These are phyloP conservation scores for Rhizopogon sp. DNA, from an alignment of 768 basidiomycete genomes.

Conservation along the genomic window DNA sequence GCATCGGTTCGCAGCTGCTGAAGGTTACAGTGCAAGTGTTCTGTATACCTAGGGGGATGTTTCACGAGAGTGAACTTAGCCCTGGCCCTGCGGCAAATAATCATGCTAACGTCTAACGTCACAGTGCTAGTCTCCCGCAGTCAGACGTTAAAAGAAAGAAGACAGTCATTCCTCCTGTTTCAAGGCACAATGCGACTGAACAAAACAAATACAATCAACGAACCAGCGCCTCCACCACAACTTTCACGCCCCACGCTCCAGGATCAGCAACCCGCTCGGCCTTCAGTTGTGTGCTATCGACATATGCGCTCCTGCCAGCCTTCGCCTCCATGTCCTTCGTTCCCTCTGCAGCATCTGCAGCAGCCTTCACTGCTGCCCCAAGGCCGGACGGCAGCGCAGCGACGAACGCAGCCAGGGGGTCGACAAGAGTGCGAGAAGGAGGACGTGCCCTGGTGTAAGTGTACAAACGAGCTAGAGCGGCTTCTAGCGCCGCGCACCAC, in stretches of 20 bases:
- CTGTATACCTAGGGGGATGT: no score
- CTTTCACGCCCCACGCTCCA: conserved; percentile 88
- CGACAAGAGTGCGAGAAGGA: conserved; percentile 89
- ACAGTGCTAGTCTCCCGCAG: no score
- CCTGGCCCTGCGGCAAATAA: no score
- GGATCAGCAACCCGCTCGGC: conserved; percentile 72
- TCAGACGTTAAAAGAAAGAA: no score
- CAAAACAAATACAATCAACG: background rate
- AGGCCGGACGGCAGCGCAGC: conserved; percentile 31
- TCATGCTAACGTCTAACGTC: no score
- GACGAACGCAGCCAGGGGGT: conserved; percentile 81
- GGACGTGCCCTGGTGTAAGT: conserved; percentile 86
- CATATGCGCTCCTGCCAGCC: conserved; percentile 86
- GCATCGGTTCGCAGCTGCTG: no score
- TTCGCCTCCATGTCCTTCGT: conserved; percentile 78
- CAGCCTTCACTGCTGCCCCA: conserved; percentile 52
- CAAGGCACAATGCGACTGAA: no score
- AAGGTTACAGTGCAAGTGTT: no score
- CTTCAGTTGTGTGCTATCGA: conserved; percentile 63
- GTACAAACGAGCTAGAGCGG: conserved; percentile 60
- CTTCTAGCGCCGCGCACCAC: conserved; percentile 58
- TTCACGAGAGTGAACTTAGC: no score
- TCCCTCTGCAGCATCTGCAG: conserved; percentile 59
- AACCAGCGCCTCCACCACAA: conserved; percentile 55
- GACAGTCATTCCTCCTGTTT: no score